Conservation (phyloP, 2,329 filamentous ascomycete species). For the Tympanopsis confertula region DNA sequence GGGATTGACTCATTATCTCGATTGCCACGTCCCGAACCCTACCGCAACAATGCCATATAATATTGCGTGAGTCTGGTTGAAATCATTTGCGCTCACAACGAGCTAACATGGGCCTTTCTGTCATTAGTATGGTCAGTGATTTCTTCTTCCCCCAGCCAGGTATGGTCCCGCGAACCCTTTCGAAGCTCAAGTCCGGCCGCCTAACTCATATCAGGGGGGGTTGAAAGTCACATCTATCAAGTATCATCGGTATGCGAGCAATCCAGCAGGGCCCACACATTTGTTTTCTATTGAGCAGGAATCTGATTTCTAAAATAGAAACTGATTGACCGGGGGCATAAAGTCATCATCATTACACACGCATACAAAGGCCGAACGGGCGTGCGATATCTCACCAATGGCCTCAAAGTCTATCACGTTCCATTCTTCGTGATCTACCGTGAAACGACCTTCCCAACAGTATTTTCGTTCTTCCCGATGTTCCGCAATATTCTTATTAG, state of each 20-base stretch:
- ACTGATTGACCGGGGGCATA: conserved; percentile 92
- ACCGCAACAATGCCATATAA: neutral
- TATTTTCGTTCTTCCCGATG: conserved; percentile 98
- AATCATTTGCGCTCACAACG: no score
- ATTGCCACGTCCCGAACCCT: no score
- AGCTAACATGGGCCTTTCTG: conserved; percentile 2
- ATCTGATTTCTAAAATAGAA: no score
- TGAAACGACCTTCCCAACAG: conserved; percentile 83
- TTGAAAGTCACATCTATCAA: conserved; percentile 1
- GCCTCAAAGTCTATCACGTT: conserved; percentile 94
- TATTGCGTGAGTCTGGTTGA: conserved; percentile 1
- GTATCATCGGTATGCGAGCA: neutral
- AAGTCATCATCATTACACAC: conserved; percentile 95
- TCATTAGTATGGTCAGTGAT: conserved; percentile 86
- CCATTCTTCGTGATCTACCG: conserved; percentile 95
- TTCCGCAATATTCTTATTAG: conserved; percentile 92
- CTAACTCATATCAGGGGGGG: neutral
- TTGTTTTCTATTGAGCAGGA: no score
- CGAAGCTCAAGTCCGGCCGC: conserved; percentile 77
- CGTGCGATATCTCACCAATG: conserved; percentile 90
- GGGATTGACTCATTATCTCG: no score
- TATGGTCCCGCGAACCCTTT: conserved; percentile 95
- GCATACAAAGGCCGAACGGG: conserved; percentile 84
- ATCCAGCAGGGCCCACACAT: no score
- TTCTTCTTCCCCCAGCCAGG: conserved; percentile 98